Base-by-base conservation (phyloP, 768 basidiomycete species). In the Leccinum imitatum region DNA sequence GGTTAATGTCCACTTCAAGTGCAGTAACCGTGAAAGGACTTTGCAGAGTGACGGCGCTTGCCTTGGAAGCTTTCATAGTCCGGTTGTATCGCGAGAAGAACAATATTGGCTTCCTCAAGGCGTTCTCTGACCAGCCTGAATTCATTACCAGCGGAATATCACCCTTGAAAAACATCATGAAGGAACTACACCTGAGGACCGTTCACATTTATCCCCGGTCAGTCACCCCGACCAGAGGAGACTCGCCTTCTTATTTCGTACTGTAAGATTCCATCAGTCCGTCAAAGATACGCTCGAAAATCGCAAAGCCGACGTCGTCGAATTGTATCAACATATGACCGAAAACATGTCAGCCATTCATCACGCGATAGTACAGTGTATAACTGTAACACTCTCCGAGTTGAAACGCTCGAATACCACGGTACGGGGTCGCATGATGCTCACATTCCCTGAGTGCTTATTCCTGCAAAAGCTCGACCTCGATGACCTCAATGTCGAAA, bases 111-210 rank as follows among this genome's bases (percentile, higher is more conserved):
- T 99, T 98, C 73, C 78, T 98, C 64, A 98, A 99, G 73, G 97
- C 94, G 0, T 97, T 99, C 70, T 93, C 94, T 2, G 97, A 98
- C 73, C 91, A 98, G 67, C 95, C 96, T 4, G 97, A 98, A 72
- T 86, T 90, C 62, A 97, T 99, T 61, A 95, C 90, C 0, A 92
- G 86, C 62, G 96, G 95, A 1, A 75, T 98, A 72, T 93, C 92
- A 1, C 97, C 97, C 1, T 78, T 99, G 21, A 90, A 87, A 67
- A 94, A 89, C 56, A 90, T 96, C 62, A 87, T 99, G 84, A 93
- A 94, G 61, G 93, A 96, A 71, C 81, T 98, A 7, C 92, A 95
- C 64, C 77, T 98, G 50, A 84, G 91, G 21, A 86, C 81, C n/a
- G 93, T 95, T 6, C 87, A 93, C 67, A 88, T 99, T 14, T 97